Evolutionary conservation across 148 eudicot species (phyloP).

Genomic region (Amaranthus cruentus): DNA sequence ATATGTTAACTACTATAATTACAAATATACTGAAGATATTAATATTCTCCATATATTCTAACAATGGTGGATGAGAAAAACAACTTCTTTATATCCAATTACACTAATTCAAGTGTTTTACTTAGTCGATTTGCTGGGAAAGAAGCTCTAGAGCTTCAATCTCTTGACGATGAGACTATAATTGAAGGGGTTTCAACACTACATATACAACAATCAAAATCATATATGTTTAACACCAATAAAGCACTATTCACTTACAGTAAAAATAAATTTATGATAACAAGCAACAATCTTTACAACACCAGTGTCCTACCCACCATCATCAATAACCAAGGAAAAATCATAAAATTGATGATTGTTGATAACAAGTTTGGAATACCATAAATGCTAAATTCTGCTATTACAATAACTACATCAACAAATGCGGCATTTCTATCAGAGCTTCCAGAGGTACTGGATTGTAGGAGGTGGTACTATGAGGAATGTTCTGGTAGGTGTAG

Average conservation of each 20-base stretch:
- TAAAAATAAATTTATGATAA: too few relatives aligned
- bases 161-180: slow-evolving; percentile 57
- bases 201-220: too few relatives aligned
- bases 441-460: slow-evolving; percentile 95
- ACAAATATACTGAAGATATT: too few relatives aligned
- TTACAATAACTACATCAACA: slow-evolving; percentile 89
- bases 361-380: too few relatives aligned
- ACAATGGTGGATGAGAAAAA: slow-evolving; percentile 85
- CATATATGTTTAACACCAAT: too few relatives aligned
- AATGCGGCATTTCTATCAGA: slow-evolving; percentile 88
- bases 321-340: too few relatives aligned
- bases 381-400: slow-evolving; percentile 97
- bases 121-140: slow-evolving; percentile 84
- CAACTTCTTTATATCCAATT: slow-evolving; percentile 60
- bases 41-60: too few relatives aligned
- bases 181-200: slow-evolving; percentile 50
- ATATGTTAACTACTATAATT: too few relatives aligned
- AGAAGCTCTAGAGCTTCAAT: slow-evolving; percentile 77
- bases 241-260: too few relatives aligned
- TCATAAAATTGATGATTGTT: too few relatives aligned
- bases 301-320: too few relatives aligned
- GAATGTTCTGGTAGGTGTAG: slow-evolving; percentile 86
- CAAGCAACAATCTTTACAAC: too few relatives aligned
- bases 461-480: slow-evolving; percentile 97
- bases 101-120: slow-evolving; percentile 49